Conservation (phyloP, 768 basidiomycete genomes). For the Mycena sanguinolenta region DNA sequence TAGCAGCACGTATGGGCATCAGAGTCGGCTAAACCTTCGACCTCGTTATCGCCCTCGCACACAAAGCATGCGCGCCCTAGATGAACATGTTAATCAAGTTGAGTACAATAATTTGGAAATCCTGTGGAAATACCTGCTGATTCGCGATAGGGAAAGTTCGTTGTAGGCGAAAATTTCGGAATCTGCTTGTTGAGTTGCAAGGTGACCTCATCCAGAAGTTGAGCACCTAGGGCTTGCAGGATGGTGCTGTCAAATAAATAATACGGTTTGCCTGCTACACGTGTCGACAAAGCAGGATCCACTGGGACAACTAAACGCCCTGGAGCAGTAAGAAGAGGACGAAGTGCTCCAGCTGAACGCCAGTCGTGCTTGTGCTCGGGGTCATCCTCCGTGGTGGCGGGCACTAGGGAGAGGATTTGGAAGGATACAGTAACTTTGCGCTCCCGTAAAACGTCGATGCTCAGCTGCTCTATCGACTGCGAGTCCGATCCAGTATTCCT, state of each 20-base stretch:
- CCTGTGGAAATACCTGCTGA: no score
- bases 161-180: not conserved
- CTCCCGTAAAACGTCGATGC: slow-evolving; percentile 38
- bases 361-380: slow-evolving; percentile 42
- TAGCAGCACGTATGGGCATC: not conserved
- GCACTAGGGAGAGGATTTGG: slow-evolving; percentile 43
- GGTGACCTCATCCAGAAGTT: slow-evolving; percentile 37
- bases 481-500: no score
- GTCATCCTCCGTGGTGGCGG: slow-evolving; percentile 39
- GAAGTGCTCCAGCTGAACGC: slow-evolving; percentile 33
- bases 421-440: slow-evolving; percentile 34
- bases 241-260: slow-evolving; percentile 44
- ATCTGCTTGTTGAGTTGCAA: slow-evolving; percentile 15
- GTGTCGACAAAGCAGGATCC: slow-evolving; percentile 39
- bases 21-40: not conserved
- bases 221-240: slow-evolving; percentile 38
- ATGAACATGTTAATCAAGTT: no score
- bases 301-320: slow-evolving; percentile 42
- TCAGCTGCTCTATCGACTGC: slow-evolving; percentile 29
- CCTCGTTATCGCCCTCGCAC: slow-evolving; percentile 7
- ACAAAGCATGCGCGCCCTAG: slow-evolving; percentile 13
- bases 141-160: slow-evolving; percentile 9
- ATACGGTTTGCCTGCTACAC: slow-evolving; percentile 19
- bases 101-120: no score
- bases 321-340: slow-evolving; percentile 24